These are phyloP conservation scores for Penicillium glabrum DNA, from an alignment of 2,329 filamentous ascomycete species.

Conservation along the genomic window DNA sequence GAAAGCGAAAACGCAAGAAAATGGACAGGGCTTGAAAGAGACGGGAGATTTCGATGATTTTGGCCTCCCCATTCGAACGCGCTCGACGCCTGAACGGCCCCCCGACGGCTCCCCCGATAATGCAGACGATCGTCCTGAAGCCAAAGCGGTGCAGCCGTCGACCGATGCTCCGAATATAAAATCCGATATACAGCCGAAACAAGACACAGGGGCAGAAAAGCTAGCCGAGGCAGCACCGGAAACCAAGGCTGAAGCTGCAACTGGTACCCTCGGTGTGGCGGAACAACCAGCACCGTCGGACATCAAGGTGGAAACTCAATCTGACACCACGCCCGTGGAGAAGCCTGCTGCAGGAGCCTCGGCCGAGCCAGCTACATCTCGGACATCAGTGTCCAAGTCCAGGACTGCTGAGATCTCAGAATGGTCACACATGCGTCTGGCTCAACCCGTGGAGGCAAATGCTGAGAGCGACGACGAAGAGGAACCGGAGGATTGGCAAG, in stretches of 20 bases:
- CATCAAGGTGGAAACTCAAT: constrained; percentile 4
- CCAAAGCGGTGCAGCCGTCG: not conserved
- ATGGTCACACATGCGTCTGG: constrained; percentile 85
- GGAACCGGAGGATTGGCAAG: constrained; percentile 77
- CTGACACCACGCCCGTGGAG: constrained; percentile 1
- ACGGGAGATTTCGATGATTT: constrained; percentile 36
- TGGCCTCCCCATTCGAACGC: constrained; percentile 38
- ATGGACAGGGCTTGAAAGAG: constrained; percentile 2
- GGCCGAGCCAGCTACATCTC: constrained; percentile 9
- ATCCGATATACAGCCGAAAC: not conserved
- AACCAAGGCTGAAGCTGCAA: not conserved
- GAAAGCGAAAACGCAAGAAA: constrained; percentile 1
- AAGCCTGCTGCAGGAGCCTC: constrained; percentile 7
- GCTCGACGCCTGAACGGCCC: constrained; percentile 16
- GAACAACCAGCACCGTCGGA: constrained; percentile 3
- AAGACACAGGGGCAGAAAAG: not conserved
- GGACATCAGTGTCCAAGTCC: constrained; percentile 21
- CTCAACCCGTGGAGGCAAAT: constrained; percentile 46
- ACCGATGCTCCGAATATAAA: not conserved
- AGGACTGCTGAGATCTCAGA: constrained; percentile 60
- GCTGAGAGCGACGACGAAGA: constrained; percentile 49
- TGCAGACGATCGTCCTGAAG: not conserved
- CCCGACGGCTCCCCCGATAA: constrained; percentile 3
- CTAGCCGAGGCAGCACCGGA: not conserved
- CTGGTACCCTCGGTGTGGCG: not conserved